Evolutionary conservation across 768 basidiomycete species (phyloP), one percentile per base, ranked within the genome.

Genomic region (Floccularia luteovirens): DNA sequence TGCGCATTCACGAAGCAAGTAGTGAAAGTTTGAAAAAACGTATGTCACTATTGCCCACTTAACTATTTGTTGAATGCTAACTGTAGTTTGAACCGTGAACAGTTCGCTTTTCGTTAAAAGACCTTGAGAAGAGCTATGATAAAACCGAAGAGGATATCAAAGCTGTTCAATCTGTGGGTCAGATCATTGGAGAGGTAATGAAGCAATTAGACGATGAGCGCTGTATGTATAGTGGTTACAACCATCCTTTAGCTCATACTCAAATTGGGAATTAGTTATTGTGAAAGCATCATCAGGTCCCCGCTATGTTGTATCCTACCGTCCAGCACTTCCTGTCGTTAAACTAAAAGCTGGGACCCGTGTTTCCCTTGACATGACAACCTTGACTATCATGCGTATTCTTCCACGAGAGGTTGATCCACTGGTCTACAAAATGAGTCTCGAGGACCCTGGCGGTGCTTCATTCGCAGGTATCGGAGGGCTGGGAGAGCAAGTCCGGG

Each of bases 111-210:
- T 88, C 90, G 8, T 66, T 99, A 49, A 91, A 90, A 56, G 82
- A 89, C 43, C 62, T 97, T 8, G 86, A 93, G 58, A 85, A 84
- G 52, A 85, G 82, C 32, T 98, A 79, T 54, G 89, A 80, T 50
- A 92, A 94, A 72, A 94, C 91, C 0, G 96, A 99, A 62, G 92
- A 99, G 20, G 94, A 99, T 53, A 94, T 99, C 64, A 98, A 97
- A 64, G 96, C 96, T 31, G 83, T 99, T 12, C 96, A 99, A 58
- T 93, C 90, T 5, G 96, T 98, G 11, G 96, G 96, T 22, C 96
- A 99, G 66, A 97, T 99, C 48, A 94, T 99, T 41, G 96, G 91
- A 46, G 96, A 99, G 65, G 90, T 99, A 42, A 84, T 98, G 80
- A 97, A 97, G 63, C 93, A 99, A 59, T 67, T 99, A 7, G 96